Percentiles rank a stretch among this genome's conserved stretches.
Conservation (phyloP, 1,284 basidiomycete genomes). For the Cystobasidium slooffiae region DNA sequence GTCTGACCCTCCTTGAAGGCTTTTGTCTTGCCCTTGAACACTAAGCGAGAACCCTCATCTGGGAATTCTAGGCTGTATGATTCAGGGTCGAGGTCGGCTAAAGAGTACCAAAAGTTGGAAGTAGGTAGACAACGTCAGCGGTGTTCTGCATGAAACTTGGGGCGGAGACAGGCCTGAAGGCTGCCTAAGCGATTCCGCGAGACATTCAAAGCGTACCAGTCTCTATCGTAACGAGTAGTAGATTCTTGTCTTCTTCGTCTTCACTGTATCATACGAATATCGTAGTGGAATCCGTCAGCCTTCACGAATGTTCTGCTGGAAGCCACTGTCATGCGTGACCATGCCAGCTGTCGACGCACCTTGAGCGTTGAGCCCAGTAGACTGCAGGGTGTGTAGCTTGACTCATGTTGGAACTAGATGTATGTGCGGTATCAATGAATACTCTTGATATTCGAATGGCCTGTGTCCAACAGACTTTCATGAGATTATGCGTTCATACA, state of each 20-base stretch:
- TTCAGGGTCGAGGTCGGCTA: conserved; percentile 35
- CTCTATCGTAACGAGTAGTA: conserved; percentile 41
- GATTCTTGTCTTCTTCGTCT: conserved; percentile 44
- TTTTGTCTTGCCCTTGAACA: conserved; percentile 43
- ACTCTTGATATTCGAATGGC: not conserved
- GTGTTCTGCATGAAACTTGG: not conserved
- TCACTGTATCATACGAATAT: conserved; percentile 26
- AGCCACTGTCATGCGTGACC: not conserved
- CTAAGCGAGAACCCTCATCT: conserved; percentile 32
- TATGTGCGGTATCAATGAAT: not conserved
- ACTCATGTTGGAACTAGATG: not conserved
- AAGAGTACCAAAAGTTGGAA: not conserved
- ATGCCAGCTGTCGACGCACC: conserved; percentile 6
- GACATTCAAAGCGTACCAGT: conserved; percentile 8
- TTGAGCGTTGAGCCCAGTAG: conserved; percentile 33
- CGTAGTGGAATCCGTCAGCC: conserved; percentile 5
- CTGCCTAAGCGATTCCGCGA: not conserved
- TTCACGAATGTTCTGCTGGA: conserved; percentile 17
- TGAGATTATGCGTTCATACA: too few species aligned
- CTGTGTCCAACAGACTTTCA: not conserved
- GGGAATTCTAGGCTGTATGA: conserved; percentile 37
- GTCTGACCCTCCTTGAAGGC: conserved; percentile 16
- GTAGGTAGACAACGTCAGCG: conserved; percentile 10
- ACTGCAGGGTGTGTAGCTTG: conserved; percentile 20
- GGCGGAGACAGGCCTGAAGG: not conserved